These are phyloP conservation scores for Fagus crenata DNA, from an alignment of 306 rosid genomes.

Conservation along the genomic window DNA sequence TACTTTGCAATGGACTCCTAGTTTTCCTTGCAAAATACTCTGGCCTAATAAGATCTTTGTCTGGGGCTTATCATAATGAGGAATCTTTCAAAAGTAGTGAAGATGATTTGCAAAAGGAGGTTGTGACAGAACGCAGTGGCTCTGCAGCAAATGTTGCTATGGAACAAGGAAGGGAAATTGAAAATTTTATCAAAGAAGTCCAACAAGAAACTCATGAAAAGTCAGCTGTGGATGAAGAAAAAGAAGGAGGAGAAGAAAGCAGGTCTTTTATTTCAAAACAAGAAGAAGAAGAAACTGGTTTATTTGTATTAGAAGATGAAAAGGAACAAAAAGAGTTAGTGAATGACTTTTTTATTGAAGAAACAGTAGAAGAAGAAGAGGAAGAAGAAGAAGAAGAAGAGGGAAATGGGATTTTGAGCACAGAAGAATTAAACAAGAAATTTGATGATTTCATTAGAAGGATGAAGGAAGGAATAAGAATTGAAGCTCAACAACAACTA, in stretches of 20 bases:
- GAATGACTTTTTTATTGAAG: conserved; percentile 25
- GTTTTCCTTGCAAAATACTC: conserved; percentile 65
- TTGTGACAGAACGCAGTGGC: conserved; percentile 5
- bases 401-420: conserved; percentile 42
- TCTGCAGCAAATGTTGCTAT: conserved; percentile 6
- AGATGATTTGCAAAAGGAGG: conserved; percentile 34
- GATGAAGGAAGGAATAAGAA: conserved; percentile 66
- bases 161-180: conserved; percentile 32
- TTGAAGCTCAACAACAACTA: conserved; percentile 60
- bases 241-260: conserved; percentile 14
- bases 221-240: conserved; percentile 23
- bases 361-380: conserved; percentile 25
- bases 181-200: conserved; percentile 17
- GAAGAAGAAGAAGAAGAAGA: conserved; percentile 28
- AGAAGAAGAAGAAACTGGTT: conserved; percentile 29
- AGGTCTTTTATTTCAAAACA: not conserved
- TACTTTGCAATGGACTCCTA: conserved; percentile 68
- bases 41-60: conserved; percentile 48
- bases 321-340: conserved; percentile 26
- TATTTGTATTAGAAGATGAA: conserved; percentile 23
- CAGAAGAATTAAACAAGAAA: conserved; percentile 77
- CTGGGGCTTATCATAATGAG: conserved; percentile 29
- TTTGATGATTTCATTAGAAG: conserved; percentile 80
- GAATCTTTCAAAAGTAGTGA: conserved; percentile 26
- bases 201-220: conserved; percentile 25